Evolutionary conservation across 176 grass and related monocot species (phyloP).

Genomic region (Carex kokanica): DNA sequence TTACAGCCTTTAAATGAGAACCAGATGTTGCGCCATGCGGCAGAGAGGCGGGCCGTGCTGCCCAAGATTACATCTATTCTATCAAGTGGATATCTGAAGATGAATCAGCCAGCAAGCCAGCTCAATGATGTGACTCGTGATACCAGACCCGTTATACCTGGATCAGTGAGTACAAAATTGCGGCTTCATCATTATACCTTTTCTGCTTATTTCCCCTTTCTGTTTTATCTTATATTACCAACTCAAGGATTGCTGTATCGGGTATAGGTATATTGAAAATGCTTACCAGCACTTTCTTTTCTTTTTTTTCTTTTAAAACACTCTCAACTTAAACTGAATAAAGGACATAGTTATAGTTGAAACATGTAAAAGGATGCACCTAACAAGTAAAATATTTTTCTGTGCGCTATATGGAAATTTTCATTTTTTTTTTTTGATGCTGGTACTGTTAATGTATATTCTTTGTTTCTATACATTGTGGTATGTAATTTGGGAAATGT

Average conservation of each 20-base stretch:
- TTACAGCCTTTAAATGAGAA: slow-evolving; percentile 24
- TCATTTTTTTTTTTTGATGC: background rate
- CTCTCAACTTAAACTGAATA: background rate
- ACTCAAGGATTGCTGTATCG: background rate
- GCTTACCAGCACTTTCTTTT: background rate
- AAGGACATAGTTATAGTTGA: background rate
- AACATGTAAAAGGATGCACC: background rate
- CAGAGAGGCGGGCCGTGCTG: slow-evolving; percentile 47
- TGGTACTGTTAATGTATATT: background rate
- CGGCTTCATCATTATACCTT: background rate
- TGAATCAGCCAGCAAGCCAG: slow-evolving; percentile 21
- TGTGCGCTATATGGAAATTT: background rate
- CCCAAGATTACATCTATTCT: slow-evolving; percentile 85
- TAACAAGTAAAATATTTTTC: background rate
- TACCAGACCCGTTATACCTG: slow-evolving; percentile 27
- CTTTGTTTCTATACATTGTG: background rate
- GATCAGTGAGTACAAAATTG: slow-evolving; percentile 45
- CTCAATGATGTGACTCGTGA: slow-evolving; percentile 26
- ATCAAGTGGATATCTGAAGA: slow-evolving; percentile 75
- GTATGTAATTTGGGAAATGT: background rate
- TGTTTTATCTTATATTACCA: background rate
- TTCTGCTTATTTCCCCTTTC: background rate
- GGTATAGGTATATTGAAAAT: background rate
- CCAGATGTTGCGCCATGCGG: slow-evolving; percentile 19
- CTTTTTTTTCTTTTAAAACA: too few relatives aligned